Conservation (phyloP, 768 basidiomycete species). For the Podaxis sp. region DNA sequence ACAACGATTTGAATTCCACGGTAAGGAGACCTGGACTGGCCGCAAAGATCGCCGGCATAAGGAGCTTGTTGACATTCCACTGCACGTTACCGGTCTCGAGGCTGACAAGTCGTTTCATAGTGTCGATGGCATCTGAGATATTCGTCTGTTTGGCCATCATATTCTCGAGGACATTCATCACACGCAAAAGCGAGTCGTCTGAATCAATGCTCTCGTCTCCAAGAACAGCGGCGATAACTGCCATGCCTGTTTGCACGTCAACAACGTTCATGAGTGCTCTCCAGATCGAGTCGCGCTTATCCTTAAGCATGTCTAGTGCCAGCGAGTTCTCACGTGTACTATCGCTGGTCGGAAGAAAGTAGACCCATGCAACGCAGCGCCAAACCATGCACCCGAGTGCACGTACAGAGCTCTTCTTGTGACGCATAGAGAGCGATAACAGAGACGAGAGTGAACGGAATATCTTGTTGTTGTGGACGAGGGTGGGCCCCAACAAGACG, state of each 20-base stretch:
- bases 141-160: conserved; percentile 53
- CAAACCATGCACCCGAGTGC: conserved; percentile 59
- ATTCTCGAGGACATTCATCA: conserved; percentile 42
- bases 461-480: conserved; percentile 40
- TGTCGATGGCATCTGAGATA: conserved; percentile 52
- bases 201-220: conserved; percentile 20
- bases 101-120: conserved; percentile 36
- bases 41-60: conserved; percentile 22
- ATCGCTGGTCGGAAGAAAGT: conserved; percentile 42
- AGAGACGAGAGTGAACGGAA: conserved; percentile 45
- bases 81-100: conserved; percentile 26
- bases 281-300: conserved; percentile 38
- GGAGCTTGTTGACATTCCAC: conserved; percentile 34
- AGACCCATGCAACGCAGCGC: conserved; percentile 64
- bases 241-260: conserved; percentile 46
- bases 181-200: conserved; percentile 41
- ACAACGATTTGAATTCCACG: conserved; percentile 17
- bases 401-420: conserved; percentile 61
- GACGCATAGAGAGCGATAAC: conserved; percentile 51
- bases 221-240: conserved; percentile 52
- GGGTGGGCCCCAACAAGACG: conserved; percentile 56
- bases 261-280: conserved; percentile 46
- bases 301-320: conserved; percentile 15
- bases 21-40: conserved; percentile 21
- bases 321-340: background rate